These are phyloP conservation scores for Aspergillus puulaauensis DNA, from an alignment of 2,329 filamentous ascomycete genomes.

Conservation along the genomic window DNA sequence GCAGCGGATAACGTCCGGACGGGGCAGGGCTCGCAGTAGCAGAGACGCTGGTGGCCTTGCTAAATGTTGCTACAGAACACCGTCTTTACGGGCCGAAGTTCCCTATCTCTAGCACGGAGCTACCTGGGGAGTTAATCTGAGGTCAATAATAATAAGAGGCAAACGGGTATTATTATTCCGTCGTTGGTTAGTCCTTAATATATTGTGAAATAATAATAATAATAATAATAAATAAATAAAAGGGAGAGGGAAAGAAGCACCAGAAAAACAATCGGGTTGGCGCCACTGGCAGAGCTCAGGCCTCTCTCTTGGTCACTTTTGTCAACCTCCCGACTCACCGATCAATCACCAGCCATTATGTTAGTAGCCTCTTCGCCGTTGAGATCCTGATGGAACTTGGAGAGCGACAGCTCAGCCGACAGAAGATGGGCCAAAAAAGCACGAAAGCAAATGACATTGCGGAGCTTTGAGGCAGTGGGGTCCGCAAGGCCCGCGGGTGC, in stretches of 20 bases:
- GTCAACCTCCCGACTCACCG: neutral
- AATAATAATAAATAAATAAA: neutral
- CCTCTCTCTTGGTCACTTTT: slow-evolving; percentile 14
- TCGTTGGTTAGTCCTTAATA: neutral
- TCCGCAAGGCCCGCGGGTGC: neutral
- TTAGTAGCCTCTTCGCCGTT: neutral
- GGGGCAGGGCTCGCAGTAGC: neutral
- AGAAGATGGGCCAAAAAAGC: neutral
- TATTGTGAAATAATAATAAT: neutral
- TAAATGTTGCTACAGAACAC: slow-evolving; percentile 1
- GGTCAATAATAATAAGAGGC: neutral
- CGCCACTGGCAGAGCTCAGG: slow-evolving; percentile 12
- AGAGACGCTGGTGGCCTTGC: slow-evolving; percentile 9
- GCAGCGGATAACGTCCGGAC: neutral
- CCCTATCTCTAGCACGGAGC: neutral
- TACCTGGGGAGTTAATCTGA: neutral
- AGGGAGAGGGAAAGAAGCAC: neutral
- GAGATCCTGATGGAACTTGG: neutral
- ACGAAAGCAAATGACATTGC: neutral
- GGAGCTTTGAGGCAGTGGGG: neutral
- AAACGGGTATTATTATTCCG: neutral
- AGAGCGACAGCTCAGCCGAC: too few relatives aligned
- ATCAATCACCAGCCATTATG: neutral
- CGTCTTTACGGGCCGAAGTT: slow-evolving; percentile 14
- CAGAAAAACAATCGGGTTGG: neutral